Percentiles rank a stretch among this genome's conserved stretches.
Conservation (phyloP, 163 green algal species). For the Dunaliella salina region DNA sequence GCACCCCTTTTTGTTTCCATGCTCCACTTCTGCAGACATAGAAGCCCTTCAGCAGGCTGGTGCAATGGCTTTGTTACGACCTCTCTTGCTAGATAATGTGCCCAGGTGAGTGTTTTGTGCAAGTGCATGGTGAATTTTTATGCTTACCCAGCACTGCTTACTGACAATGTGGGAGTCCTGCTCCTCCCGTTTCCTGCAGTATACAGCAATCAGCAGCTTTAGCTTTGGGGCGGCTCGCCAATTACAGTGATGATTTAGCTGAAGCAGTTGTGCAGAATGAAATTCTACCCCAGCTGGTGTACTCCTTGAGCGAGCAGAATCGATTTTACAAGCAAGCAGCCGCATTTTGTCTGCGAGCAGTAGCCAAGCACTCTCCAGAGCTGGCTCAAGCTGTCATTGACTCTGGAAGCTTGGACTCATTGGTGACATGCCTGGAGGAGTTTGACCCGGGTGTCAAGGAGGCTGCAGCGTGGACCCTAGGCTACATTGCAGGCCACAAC, state of each 20-base stretch:
- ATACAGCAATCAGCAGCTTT: constrained; percentile 83
- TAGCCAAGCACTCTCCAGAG: constrained; percentile 77
- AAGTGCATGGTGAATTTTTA: neutral
- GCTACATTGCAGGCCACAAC: constrained; percentile 80
- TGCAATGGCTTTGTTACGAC: constrained; percentile 73
- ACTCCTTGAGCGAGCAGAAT: constrained; percentile 70
- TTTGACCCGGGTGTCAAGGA: constrained; percentile 84
- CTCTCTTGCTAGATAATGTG: constrained; percentile 80
- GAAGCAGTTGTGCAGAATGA: constrained; percentile 77
- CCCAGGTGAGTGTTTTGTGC: constrained; percentile 50
- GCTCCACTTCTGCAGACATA: constrained; percentile 59
- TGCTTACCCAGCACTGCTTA: neutral
- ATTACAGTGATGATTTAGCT: constrained; percentile 77
- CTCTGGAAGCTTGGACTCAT: constrained; percentile 65
- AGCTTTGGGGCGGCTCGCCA: constrained; percentile 76
- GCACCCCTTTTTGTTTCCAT: neutral
- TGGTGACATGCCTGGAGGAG: constrained; percentile 80
- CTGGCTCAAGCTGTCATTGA: constrained; percentile 76
- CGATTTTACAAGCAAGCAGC: constrained; percentile 82
- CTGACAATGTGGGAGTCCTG: neutral
- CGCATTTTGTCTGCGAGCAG: constrained; percentile 71
- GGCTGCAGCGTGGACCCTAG: constrained; percentile 77
- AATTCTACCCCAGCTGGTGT: constrained; percentile 75
- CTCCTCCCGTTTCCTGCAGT: constrained; percentile 33
- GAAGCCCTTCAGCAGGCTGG: constrained; percentile 75